Percentiles rank a stretch among this genome's conserved stretches.
Evolutionary conservation across 352 stramenopile genomes (phyloP).

Genomic region (Phytophthora tubulina): DNA sequence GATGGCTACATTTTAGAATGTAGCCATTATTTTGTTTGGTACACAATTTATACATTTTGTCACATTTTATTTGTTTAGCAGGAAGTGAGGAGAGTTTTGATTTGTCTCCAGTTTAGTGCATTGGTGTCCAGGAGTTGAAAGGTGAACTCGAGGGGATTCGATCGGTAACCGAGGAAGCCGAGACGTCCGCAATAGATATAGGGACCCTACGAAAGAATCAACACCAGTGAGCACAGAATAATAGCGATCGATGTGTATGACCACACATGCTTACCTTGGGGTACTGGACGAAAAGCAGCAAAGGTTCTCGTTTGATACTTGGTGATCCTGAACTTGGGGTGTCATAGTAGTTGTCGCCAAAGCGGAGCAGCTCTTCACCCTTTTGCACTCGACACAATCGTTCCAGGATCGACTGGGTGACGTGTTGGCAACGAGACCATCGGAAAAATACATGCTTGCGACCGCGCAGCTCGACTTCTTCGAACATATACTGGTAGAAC

Average conservation of each 20-base stretch:
- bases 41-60: constrained; percentile 19
- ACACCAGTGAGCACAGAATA: constrained; percentile 5
- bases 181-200: constrained; percentile 82
- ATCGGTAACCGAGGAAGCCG: constrained; percentile 56
- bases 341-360: constrained; percentile 26
- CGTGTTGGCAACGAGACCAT: constrained; percentile 25
- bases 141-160: constrained; percentile 59
- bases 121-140: constrained; percentile 71
- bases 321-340: not conserved
- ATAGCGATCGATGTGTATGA: not conserved
- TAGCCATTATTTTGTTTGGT: not conserved
- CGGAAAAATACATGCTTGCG: constrained; percentile 34
- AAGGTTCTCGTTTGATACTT: constrained; percentile 6
- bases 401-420: constrained; percentile 27
- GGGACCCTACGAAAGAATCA: constrained; percentile 36
- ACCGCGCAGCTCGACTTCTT: constrained; percentile 17
- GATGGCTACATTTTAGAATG: constrained; percentile 7
- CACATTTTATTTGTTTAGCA: constrained; percentile 7
- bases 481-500: constrained; percentile 35
- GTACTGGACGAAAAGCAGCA: constrained; percentile 44
- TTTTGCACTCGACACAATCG: constrained; percentile 30
- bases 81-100: constrained; percentile 15
- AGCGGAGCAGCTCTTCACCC: constrained; percentile 28
- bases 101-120: constrained; percentile 38
- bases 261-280: constrained; percentile 22